Percentiles rank a stretch among this genome's conserved stretches.
These are phyloP conservation scores for Trichosanthes truncata DNA, from an alignment of 306 rosid genomes.

Conservation along the genomic window DNA sequence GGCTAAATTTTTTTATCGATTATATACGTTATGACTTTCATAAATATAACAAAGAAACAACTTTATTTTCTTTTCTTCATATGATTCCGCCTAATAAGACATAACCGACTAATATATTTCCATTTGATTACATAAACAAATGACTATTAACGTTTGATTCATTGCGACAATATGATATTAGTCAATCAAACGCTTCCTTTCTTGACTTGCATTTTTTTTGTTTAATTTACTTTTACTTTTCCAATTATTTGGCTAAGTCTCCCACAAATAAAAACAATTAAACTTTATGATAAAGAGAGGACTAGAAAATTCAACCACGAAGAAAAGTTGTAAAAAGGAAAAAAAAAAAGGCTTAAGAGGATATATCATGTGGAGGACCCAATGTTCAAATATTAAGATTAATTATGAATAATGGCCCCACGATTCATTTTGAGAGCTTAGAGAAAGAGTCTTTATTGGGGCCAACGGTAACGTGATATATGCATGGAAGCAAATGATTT, in stretches of 20 bases:
- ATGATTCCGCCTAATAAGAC: background rate
- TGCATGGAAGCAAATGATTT: background rate
- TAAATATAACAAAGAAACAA: background rate
- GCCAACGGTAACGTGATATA: background rate
- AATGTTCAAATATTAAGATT: background rate
- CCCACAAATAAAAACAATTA: background rate
- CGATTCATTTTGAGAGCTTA: background rate
- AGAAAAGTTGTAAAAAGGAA: background rate
- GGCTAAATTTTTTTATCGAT: too few relatives aligned
- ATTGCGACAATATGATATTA: background rate
- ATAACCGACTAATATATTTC: background rate
- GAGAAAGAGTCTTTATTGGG: background rate
- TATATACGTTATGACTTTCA: too few relatives aligned
- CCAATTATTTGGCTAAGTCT: background rate
- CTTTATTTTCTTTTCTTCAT: background rate
- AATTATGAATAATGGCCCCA: background rate
- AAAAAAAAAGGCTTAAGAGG: background rate
- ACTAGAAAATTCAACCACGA: background rate
- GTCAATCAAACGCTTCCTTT: background rate
- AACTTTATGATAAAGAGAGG: background rate
- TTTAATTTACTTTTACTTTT: too few relatives aligned
- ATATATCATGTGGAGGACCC: background rate
- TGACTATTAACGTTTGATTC: background rate
- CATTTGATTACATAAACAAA: background rate
- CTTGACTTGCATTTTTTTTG: background rate